Evolutionary conservation across 148 eudicot genomes (phyloP).

Genomic region (Euryodendron excelsum): DNA sequence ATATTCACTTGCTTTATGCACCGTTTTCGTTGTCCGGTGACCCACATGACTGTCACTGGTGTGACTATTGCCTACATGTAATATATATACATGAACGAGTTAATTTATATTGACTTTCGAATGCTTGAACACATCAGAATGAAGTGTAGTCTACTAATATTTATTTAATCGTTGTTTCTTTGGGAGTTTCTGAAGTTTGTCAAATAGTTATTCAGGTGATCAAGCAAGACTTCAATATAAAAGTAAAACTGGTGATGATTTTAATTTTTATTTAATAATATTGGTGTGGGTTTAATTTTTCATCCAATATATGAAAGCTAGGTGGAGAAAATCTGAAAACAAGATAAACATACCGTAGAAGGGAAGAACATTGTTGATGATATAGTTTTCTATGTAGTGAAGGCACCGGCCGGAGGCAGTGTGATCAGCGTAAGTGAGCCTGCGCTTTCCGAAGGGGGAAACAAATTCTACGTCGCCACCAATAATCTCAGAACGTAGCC

Average conservation of each 20-base stretch:
- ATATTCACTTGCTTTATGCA: slow-evolving; percentile 27
- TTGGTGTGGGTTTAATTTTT: too few species aligned
- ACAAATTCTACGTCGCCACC: slow-evolving; percentile 24
- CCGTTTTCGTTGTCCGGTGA: slow-evolving; percentile 33
- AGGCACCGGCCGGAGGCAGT: slow-evolving; percentile 37
- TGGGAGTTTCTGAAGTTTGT: not conserved
- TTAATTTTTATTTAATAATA: too few species aligned
- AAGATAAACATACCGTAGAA: slow-evolving; percentile 27
- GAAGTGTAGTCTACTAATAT: too few species aligned
- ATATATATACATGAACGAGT: not conserved
- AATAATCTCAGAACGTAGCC: slow-evolving; percentile 30
- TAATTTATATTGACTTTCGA: not conserved
- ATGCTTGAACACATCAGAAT: not conserved
- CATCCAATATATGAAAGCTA: too few species aligned
- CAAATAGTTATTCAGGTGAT: not conserved
- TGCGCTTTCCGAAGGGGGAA: slow-evolving; percentile 38
- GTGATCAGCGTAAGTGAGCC: slow-evolving; percentile 33
- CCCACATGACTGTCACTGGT: slow-evolving; percentile 47
- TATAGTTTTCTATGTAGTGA: slow-evolving; percentile 33
- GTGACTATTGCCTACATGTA: slow-evolving; percentile 43
- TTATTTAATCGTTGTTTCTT: not conserved
- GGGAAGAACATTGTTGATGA: slow-evolving; percentile 34
- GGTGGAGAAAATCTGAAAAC: not conserved
- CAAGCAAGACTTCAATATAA: not conserved
- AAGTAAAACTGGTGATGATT: too few species aligned